phyloP scores from a whole-genome alignment of 2,329 filamentous ascomycete genomes.

The Dactylellina drechsleri region DNA sequence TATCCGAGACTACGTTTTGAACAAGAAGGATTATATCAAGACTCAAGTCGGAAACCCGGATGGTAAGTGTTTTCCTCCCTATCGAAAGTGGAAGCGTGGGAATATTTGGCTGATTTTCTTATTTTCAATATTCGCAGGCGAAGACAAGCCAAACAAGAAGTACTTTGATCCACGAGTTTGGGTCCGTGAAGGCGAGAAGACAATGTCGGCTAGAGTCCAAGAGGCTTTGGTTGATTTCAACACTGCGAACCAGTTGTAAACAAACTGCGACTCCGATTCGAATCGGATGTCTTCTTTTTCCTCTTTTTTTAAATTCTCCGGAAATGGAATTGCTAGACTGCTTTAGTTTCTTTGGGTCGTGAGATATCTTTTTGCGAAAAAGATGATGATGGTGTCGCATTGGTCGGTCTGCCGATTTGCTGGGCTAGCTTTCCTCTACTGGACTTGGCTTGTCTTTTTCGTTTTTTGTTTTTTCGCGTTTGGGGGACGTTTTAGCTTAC shows the following conservation, averaged over 20 bases:
- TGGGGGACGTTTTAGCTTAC: no score
- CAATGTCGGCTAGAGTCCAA: constrained; percentile 83
- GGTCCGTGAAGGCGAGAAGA: constrained; percentile 97
- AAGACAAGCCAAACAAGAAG: constrained; percentile 99
- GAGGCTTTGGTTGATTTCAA: constrained; percentile 93
- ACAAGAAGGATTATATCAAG: constrained; percentile 93
- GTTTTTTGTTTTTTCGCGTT: not conserved
- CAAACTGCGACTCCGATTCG: no score
- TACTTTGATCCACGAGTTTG: constrained; percentile 89
- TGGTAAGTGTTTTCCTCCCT: constrained; percentile 60
- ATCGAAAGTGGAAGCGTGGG: not conserved
- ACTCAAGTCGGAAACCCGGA: constrained; percentile 93
- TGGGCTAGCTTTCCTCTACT: no score
- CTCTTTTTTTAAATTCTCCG: not conserved
- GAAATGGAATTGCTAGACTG: not conserved
- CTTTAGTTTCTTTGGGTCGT: no score
- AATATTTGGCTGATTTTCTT: not conserved
- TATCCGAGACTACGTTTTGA: constrained; percentile 92
- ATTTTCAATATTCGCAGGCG: constrained; percentile 62
- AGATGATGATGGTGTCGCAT: not conserved
- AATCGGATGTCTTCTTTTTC: no score
- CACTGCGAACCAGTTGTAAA: constrained; percentile 79
- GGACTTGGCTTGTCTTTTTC: not conserved
- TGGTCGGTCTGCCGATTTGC: not conserved
- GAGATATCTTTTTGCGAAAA: no score